Conservation (phyloP, 257 asterid genomes). For the Plantago major region DNA sequence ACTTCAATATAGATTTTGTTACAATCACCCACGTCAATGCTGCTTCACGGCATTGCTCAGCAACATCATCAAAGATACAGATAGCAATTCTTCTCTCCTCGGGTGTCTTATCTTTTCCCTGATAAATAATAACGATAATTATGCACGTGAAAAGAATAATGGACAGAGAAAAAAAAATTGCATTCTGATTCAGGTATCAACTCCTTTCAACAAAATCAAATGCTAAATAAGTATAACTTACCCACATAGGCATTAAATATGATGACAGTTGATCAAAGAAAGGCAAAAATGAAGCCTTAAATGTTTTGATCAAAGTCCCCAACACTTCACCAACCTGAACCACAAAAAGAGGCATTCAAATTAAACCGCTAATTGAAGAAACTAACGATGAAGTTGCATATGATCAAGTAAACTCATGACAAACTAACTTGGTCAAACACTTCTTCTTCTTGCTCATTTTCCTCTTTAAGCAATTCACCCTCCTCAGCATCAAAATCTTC, state of each 20-base stretch:
- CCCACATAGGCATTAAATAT: conserved; percentile 98
- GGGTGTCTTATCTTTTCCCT: conserved; percentile 95
- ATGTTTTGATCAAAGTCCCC: conserved; percentile 90
- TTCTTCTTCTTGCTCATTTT: conserved; percentile 98
- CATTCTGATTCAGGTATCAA: not conserved
- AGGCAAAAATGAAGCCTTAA: conserved; percentile 85
- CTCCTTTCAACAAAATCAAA: not conserved
- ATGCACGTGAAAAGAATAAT: not conserved
- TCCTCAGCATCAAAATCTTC: conserved; percentile 99
- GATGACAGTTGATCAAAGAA: conserved; percentile 88
- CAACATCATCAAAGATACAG: conserved; percentile 97
- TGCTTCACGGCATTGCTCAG: conserved; percentile 91
- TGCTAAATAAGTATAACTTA: conserved; percentile 31
- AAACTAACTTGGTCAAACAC: conserved; percentile 89
- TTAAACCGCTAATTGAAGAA: conserved; percentile 6
- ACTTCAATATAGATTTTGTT: not conserved
- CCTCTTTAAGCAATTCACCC: conserved; percentile 89
- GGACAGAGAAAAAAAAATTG: not conserved
- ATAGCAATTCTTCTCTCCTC: conserved; percentile 98
- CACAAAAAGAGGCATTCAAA: conserved; percentile 5
- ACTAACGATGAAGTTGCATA: conserved; percentile 7
- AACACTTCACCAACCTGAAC: conserved; percentile 85
- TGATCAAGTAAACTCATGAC: not conserved
- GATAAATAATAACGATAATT: conserved; percentile 19
- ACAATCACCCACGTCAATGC: conserved; percentile 60